Evolutionary conservation across 2,329 filamentous ascomycete genomes (phyloP), one percentile per base, ranked within the genome.

Genomic region (Penicillium sp.): DNA sequence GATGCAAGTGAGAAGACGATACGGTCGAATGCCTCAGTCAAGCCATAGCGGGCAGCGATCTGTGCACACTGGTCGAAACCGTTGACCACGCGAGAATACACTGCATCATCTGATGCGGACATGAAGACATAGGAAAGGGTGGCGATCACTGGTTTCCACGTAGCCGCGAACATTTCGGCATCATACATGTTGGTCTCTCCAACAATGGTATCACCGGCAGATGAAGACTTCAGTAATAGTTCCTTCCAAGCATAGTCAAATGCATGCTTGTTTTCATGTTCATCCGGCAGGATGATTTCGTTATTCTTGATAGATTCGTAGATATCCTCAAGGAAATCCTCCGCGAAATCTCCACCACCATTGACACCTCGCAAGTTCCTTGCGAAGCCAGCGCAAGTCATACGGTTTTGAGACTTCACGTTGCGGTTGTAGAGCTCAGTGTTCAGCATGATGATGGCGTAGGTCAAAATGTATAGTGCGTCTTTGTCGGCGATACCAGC

Each of bases 221-320:
- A 81, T 57, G 87, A 83, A 0, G 89, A 85, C 72, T 97, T 97
- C 56, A 89, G 72, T 35, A 97, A 73, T 10, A 98, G 74, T 68
- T 98, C 93, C 66, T 91, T 91, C 93, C 93, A 98, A 2, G 93
- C 91, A 69, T 95, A 93, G 66, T 97, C 91, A 64, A 97, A 97
- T 1, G 89, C 90, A 71, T 95, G 86, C 66, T 91, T 87, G 67
- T 95, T 96, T 64, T 96, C 90, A 66, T 97, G 93, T 69, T 98
- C 93, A 57, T 97, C 93, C 0, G 93, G 93, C 21, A 98, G 73
- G 56, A 98, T 96, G 55, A 98, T 98, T 69, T 98, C 93, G 57
- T 93, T 88, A 17, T 82, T 82, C 65, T 85, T 88, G 72, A 98
- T 98, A 0, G 88, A 88, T 60, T 95, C 83, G 63, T 85, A 98